Evolutionary conservation across 106 monocot genomes (phyloP).

Genomic region (Ottelia alismoides): DNA sequence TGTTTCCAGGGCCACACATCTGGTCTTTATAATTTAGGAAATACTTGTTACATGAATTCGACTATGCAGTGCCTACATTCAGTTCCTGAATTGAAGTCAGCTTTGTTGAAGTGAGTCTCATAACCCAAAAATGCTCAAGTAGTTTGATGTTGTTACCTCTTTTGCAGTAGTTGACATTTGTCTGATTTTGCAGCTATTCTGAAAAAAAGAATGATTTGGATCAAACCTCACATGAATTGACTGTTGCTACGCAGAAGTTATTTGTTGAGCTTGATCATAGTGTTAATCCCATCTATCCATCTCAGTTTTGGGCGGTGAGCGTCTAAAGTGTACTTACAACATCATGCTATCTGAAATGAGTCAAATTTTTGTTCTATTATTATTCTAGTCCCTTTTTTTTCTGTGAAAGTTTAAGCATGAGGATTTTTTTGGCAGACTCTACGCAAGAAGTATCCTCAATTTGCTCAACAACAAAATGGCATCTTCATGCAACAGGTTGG

Average conservation of each 20-base stretch:
- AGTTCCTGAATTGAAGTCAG: conserved; percentile 90
- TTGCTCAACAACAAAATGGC: conserved; percentile 93
- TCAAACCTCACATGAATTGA: conserved; percentile 77
- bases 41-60: conserved; percentile 99
- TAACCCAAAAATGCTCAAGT: neutral
- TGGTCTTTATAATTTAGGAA: conserved; percentile 91
- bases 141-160: neutral
- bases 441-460: conserved; percentile 94
- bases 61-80: conserved; percentile 93
- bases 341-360: no score
- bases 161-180: neutral
- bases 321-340: neutral
- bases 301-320: conserved; percentile 85
- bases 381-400: neutral
- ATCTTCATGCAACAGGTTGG: conserved; percentile 99
- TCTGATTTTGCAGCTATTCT: conserved; percentile 41
- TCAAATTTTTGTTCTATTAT: neutral
- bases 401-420: neutral
- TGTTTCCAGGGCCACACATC: conserved; percentile 77
- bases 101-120: conserved; percentile 48
- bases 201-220: conserved; percentile 72
- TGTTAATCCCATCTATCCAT: conserved; percentile 74
- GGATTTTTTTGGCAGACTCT: conserved; percentile 40
- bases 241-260: conserved; percentile 77
- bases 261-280: conserved; percentile 86